Conservation (phyloP, 345 rosid species). For the Salix udensis region DNA sequence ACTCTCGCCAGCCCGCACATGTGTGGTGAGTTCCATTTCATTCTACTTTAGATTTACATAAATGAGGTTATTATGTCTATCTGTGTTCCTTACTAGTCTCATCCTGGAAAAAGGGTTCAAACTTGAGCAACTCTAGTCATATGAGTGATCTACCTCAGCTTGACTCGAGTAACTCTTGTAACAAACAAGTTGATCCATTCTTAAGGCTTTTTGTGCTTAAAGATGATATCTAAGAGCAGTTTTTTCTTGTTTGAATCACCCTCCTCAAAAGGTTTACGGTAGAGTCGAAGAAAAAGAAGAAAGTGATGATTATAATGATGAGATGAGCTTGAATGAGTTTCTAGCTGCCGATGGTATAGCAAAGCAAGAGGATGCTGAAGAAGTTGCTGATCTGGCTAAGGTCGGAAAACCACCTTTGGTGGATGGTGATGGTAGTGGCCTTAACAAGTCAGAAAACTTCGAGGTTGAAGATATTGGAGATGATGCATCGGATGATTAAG, state of each 20-base stretch:
- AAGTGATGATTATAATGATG: conserved; percentile 3
- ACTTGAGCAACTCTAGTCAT: too few relatives aligned
- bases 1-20: conserved; percentile 60
- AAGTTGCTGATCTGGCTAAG: neutral
- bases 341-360: conserved; percentile 9
- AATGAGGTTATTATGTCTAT: neutral
- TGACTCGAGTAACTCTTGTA: too few relatives aligned
- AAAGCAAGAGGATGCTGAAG: conserved; percentile 17
- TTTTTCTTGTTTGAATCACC: neutral
- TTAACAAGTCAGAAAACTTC: neutral
- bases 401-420: neutral
- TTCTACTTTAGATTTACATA: neutral
- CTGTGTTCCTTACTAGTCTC: neutral
- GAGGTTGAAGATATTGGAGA: conserved; percentile 4
- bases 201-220: neutral
- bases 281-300: conserved; percentile 47
- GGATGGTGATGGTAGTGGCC: neutral
- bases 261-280: conserved; percentile 43
- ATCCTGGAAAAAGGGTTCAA: too few relatives aligned
- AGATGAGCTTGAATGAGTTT: conserved; percentile 10
- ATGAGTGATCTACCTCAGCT: too few relatives aligned
- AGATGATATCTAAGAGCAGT: neutral
- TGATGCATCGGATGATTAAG: conserved; percentile 1
- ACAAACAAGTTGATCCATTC: too few relatives aligned
- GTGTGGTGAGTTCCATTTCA: conserved; percentile 45